Evolutionary conservation across 2,329 filamentous ascomycete species (phyloP).

Genomic region (Aspergillus latus): DNA sequence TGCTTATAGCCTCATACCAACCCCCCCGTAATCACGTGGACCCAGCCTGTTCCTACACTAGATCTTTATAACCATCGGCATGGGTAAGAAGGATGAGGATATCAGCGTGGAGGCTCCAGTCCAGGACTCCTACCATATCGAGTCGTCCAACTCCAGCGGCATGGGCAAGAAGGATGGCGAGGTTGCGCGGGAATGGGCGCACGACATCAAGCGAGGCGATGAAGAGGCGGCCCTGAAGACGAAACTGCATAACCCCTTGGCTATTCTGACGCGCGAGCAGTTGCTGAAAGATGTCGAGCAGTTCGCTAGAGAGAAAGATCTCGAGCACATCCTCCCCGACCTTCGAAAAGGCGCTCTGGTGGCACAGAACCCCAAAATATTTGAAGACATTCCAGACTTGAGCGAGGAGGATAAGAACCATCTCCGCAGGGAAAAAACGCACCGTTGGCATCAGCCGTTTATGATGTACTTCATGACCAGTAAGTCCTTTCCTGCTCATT

Average conservation of each 20-base stretch:
- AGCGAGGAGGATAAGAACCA: slow-evolving; percentile 45
- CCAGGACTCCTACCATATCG: neutral
- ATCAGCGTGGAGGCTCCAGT: neutral
- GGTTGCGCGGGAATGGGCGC: neutral
- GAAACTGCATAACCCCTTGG: slow-evolving; percentile 51
- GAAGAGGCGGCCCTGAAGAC: neutral
- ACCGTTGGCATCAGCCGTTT: slow-evolving; percentile 53
- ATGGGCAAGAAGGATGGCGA: neutral
- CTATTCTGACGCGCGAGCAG: slow-evolving; percentile 51
- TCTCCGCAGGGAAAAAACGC: slow-evolving; percentile 47
- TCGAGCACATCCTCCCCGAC: slow-evolving; percentile 51
- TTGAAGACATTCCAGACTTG: slow-evolving; percentile 50
- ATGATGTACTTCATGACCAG: slow-evolving; percentile 49
- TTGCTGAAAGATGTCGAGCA: slow-evolving; percentile 57
- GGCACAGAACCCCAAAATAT: slow-evolving; percentile 52
- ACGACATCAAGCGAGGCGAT: neutral
- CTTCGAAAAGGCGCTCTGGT: slow-evolving; percentile 55
- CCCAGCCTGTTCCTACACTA: no score
- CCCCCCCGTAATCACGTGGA: neutral
- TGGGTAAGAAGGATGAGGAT: neutral
- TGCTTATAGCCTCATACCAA: neutral
- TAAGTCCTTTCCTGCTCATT: slow-evolving; percentile 19
- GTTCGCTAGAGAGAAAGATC: slow-evolving; percentile 52
- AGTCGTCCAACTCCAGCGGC: neutral
- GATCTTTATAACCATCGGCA: neutral